These are phyloP conservation scores for Rosa hybrid DNA, from an alignment of 331 rosid species.

Conservation along the genomic window DNA sequence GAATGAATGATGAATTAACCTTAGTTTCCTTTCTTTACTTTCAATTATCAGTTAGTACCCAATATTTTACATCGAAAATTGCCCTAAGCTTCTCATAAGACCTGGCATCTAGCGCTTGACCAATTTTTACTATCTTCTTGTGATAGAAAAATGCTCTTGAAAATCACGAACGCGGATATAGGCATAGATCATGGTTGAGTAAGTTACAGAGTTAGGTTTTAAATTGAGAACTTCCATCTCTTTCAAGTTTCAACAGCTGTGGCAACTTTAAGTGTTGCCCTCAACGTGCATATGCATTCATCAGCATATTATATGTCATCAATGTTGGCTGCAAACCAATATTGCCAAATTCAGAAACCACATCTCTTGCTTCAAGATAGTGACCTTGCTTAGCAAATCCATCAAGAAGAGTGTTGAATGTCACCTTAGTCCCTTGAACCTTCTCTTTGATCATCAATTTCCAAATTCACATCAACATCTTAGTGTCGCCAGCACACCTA, in stretches of 20 bases:
- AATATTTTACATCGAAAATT: slow-evolving; percentile 49
- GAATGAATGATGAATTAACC: too few species aligned
- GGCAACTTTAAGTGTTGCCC: slow-evolving; percentile 81
- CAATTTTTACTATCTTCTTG: slow-evolving; percentile 73
- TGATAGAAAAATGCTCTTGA: slow-evolving; percentile 71
- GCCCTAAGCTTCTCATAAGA: slow-evolving; percentile 70
- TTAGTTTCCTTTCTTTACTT: too few species aligned
- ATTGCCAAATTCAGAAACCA: slow-evolving; percentile 72
- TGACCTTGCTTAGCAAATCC: slow-evolving; percentile 94
- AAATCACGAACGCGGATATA: slow-evolving; percentile 71
- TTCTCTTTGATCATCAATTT: slow-evolving; percentile 67
- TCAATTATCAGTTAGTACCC: too few species aligned
- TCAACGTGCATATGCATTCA: slow-evolving; percentile 88
- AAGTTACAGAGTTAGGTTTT: slow-evolving; percentile 82
- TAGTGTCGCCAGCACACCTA: slow-evolving; percentile 75
- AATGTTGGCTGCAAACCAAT: slow-evolving; percentile 72
- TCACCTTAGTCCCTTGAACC: slow-evolving; percentile 62
- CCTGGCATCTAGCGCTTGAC: slow-evolving; percentile 56
- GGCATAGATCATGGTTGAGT: slow-evolving; percentile 81
- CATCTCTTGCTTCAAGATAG: slow-evolving; percentile 76
- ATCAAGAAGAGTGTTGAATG: slow-evolving; percentile 75
- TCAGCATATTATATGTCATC: slow-evolving; percentile 81
- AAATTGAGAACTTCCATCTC: slow-evolving; percentile 68
- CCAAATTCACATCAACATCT: slow-evolving; percentile 75
- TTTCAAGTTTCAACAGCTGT: slow-evolving; percentile 45